Evolutionary conservation across 2,329 filamentous ascomycete genomes (phyloP), one percentile per base, ranked within the genome.

Genomic region (Falciphora oryzae): DNA sequence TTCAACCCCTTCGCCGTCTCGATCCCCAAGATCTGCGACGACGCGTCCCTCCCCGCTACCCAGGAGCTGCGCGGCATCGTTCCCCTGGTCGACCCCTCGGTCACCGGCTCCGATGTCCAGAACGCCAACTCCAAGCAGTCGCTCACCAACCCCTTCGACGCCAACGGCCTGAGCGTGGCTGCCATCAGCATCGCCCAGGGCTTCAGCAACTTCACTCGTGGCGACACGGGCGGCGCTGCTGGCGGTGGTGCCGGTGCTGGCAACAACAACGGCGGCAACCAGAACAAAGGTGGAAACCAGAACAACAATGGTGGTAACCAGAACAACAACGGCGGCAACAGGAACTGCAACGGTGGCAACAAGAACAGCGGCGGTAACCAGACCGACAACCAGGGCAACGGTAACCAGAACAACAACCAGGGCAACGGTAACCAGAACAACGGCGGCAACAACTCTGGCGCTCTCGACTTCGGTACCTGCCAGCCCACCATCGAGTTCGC

Each of bases 1-100:
- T 89, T 89, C 79, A 90, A 90, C 78, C 86, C 86, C 63, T 89
- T 86, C 68, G 83, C 76, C 65, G 81, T 83, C 67, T 78, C 77
- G 70, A 80, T 85, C 44, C 87, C 85, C 25, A 85, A 81, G 67
- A 83, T 91, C 72, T 91, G 89, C 75, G 82, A 79, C 53, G 86
- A 91, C 68, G 76, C 86, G 2, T 77, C 80, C 31, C 83, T 91
- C 2, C 89, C 89, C 14, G 82, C 79, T 38, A 89, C 85, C 10
- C 75, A 76, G 29, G 80, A 80, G 64, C 84, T 91, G 38, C 81
- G 88, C 58, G 89, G 89, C 67, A 86, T 91, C 65, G 80, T 89
- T 4, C 88, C 88, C 31, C 79, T 88, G 22, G 83, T 91, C 67
- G 89, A 91, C 73, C 88, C 89, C 2, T 83, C 76, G 66, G 86